Conservation (phyloP, 2,329 filamentous ascomycete genomes). For the Didymella glomerata region DNA sequence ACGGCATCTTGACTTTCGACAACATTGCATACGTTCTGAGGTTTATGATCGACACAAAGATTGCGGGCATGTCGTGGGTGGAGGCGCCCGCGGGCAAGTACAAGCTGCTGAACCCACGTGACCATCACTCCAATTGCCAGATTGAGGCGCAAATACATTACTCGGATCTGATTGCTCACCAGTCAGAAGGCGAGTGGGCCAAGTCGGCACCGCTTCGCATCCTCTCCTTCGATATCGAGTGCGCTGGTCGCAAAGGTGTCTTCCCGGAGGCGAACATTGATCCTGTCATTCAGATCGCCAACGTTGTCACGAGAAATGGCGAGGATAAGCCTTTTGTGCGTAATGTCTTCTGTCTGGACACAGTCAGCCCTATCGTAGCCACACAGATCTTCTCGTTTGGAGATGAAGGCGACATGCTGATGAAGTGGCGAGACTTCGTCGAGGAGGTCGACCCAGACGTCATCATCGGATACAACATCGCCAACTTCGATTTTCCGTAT, state of each 20-base stretch:
- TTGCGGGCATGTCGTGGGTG: slow-evolving; percentile 97
- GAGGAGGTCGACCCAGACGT: slow-evolving; percentile 93
- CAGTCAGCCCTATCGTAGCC: slow-evolving; percentile 91
- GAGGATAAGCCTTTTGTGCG: slow-evolving; percentile 94
- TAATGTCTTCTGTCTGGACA: slow-evolving; percentile 95
- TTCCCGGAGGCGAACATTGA: slow-evolving; percentile 93
- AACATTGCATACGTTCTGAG: slow-evolving; percentile 93
- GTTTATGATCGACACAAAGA: slow-evolving; percentile 98
- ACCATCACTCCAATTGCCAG: slow-evolving; percentile 90
- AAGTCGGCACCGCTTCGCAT: slow-evolving; percentile 96
- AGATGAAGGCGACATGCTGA: slow-evolving; percentile 87
- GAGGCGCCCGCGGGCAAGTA: slow-evolving; percentile 81
- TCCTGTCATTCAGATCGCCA: slow-evolving; percentile 97
- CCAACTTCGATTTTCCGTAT: slow-evolving; percentile 99
- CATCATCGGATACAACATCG: slow-evolving; percentile 98
- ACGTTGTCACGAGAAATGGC: slow-evolving; percentile 92
- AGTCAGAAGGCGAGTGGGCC: slow-evolving; percentile 91
- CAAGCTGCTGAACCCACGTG: slow-evolving; percentile 69
- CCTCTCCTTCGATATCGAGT: slow-evolving; percentile 98
- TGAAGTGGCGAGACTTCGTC: slow-evolving; percentile 88
- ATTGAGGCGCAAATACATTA: slow-evolving; percentile 91
- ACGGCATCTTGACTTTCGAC: slow-evolving; percentile 88
- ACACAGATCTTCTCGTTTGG: slow-evolving; percentile 88
- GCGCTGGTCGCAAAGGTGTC: slow-evolving; percentile 94
- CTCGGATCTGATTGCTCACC: slow-evolving; percentile 82